A percentile compares a stretch with the other conserved stretches of the same genome.
phyloP scores from a whole-genome alignment of 768 basidiomycete genomes.

The Boletus eberwhitei region DNA sequence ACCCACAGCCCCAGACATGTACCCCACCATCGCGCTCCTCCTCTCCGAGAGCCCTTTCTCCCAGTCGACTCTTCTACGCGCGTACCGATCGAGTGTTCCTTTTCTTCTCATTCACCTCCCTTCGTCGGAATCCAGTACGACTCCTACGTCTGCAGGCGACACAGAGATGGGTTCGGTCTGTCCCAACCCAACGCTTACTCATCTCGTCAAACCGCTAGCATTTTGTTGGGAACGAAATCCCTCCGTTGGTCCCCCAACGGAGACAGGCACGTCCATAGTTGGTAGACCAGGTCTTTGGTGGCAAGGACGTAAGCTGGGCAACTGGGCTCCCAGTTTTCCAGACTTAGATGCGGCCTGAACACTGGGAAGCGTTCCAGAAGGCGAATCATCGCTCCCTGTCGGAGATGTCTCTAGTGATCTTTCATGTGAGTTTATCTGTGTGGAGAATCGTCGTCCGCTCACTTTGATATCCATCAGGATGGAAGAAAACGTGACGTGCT shows the following conservation, averaged over 20 bases:
- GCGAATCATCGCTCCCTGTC: background rate
- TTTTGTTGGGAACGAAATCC: conserved; percentile 25
- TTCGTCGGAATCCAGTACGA: background rate
- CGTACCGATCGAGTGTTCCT: conserved; percentile 72
- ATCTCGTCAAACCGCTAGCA: conserved; percentile 18
- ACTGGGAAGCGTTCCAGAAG: too few relatives aligned
- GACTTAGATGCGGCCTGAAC: conserved; percentile 1
- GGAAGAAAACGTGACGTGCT: background rate
- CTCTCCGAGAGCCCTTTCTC: conserved; percentile 83
- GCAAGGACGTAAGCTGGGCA: conserved; percentile 18
- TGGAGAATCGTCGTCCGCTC: background rate
- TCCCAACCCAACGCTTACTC: conserved; percentile 22
- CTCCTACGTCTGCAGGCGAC: background rate
- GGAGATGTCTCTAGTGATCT: background rate
- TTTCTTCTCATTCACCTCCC: conserved; percentile 80
- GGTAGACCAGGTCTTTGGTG: conserved; percentile 45
- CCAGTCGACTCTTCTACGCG: conserved; percentile 61
- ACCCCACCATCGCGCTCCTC: conserved; percentile 58
- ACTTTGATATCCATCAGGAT: background rate
- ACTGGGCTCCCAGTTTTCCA: conserved; percentile 17
- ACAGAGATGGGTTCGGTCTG: conserved; percentile 8
- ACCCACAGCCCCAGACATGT: background rate
- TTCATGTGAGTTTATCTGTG: background rate
- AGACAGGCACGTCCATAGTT: background rate
- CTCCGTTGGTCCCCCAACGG: background rate